A percentile compares a stretch with the other conserved stretches of the same genome.
phyloP scores from a whole-genome alignment of 768 basidiomycete species.

The Agaricus blazei region DNA sequence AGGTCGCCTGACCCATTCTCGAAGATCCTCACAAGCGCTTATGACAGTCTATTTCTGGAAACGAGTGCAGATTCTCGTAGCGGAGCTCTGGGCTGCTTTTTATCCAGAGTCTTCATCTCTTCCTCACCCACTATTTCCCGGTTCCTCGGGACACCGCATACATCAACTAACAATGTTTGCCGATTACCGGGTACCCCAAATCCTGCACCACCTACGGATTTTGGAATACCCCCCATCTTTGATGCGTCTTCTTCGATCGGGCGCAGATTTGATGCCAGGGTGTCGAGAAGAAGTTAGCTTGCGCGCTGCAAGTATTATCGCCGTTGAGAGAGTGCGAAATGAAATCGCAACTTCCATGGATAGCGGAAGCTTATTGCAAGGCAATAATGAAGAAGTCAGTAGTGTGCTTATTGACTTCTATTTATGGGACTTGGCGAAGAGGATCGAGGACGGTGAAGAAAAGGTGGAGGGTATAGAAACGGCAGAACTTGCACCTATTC shows the following conservation, averaged over 20 bases:
- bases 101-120: slow-evolving; percentile 46
- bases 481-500: slow-evolving; percentile 57
- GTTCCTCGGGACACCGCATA: slow-evolving; percentile 50
- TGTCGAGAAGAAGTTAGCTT: slow-evolving; percentile 71
- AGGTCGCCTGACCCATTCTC: not conserved
- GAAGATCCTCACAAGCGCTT: not conserved
- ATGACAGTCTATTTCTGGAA: slow-evolving; percentile 78
- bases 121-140: slow-evolving; percentile 72
- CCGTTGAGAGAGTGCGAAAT: slow-evolving; percentile 68
- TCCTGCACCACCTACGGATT: slow-evolving; percentile 78
- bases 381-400: slow-evolving; percentile 35
- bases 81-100: slow-evolving; percentile 91
- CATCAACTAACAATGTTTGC: slow-evolving; percentile 88
- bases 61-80: slow-evolving; percentile 86
- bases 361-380: slow-evolving; percentile 10
- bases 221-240: slow-evolving; percentile 66
- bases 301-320: slow-evolving; percentile 73
- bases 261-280: slow-evolving; percentile 45
- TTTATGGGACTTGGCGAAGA: slow-evolving; percentile 84
- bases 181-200: slow-evolving; percentile 89
- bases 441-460: slow-evolving; percentile 59
- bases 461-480: slow-evolving; percentile 54
- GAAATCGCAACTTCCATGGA: slow-evolving; percentile 39
- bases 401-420: slow-evolving; percentile 90
- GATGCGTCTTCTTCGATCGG: slow-evolving; percentile 40